Evolutionary conservation across 139 green algal species (phyloP).

Genomic region (Chlamydomonas sphaeroides): DNA sequence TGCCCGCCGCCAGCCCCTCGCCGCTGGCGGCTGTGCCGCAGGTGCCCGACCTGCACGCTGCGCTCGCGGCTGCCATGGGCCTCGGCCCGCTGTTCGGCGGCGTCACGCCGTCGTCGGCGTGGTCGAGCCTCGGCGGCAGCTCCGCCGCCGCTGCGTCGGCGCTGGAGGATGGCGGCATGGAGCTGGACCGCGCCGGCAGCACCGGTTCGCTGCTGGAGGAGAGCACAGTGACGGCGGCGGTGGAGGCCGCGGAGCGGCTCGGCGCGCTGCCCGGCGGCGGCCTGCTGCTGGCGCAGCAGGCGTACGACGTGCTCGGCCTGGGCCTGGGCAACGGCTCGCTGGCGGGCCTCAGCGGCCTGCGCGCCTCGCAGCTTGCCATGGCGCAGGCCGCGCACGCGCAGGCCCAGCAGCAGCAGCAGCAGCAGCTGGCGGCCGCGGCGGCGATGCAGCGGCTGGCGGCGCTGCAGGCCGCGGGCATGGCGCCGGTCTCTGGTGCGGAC

Average conservation of each 20-base stretch:
- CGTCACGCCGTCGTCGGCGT: too few species aligned
- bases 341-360: background rate
- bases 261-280: constrained; percentile 16
- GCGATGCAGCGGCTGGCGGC: background rate
- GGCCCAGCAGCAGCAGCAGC: background rate
- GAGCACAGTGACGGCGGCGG: background rate
- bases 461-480: too few species aligned
- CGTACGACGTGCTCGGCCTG: constrained; percentile 34
- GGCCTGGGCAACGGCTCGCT: background rate
- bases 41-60: background rate
- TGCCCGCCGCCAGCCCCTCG: background rate
- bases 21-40: background rate
- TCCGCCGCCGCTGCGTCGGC: background rate
- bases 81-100: constrained; percentile 4
- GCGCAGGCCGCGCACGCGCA: background rate
- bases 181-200: background rate
- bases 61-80: constrained; percentile 14
- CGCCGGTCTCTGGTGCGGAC: too few species aligned
- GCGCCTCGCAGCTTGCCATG: background rate
- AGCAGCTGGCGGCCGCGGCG: background rate
- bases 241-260: constrained; percentile 27
- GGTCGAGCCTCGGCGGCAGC: background rate
- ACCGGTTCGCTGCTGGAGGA: background rate
- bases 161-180: background rate
- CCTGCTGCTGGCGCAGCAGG: constrained; percentile 27